These are phyloP conservation scores for Xylariales sp. DNA, from an alignment of 2,329 filamentous ascomycete genomes.

Conservation along the genomic window DNA sequence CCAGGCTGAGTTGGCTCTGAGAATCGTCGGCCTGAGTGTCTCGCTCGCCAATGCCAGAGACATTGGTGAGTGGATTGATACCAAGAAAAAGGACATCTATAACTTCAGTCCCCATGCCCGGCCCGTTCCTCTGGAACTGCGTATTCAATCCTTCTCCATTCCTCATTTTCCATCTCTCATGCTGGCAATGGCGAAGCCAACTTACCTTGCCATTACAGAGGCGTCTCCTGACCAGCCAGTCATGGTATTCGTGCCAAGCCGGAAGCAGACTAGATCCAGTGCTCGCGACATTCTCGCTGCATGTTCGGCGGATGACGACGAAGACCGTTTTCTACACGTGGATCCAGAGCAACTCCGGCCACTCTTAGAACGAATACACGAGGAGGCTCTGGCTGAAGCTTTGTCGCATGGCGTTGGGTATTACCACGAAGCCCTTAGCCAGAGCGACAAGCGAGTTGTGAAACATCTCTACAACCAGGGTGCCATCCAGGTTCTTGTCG, in stretches of 20 bases:
- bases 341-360: constrained; percentile 77
- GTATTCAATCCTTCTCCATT: constrained; percentile 92
- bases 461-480: constrained; percentile 86
- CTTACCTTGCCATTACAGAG: constrained; percentile 83
- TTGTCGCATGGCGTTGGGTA: constrained; percentile 93
- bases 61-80: constrained; percentile 95
- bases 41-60: constrained; percentile 91
- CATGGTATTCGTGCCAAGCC: constrained; percentile 84
- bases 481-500: constrained; percentile 77
- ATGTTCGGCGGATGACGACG: constrained; percentile 82
- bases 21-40: constrained; percentile 85
- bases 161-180: constrained; percentile 97
- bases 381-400: constrained; percentile 81
- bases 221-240: constrained; percentile 85
- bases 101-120: constrained; percentile 95
- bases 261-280: constrained; percentile 87
- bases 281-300: constrained; percentile 84
- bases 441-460: constrained; percentile 88
- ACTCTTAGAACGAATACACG: constrained; percentile 76
- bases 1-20: constrained; percentile 77
- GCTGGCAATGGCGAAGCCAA: constrained; percentile 96
- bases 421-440: constrained; percentile 88
- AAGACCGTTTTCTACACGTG: constrained; percentile 88
- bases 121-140: constrained; percentile 83
- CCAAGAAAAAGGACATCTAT: constrained; percentile 96